Percentiles rank a stretch among this genome's conserved stretches.
Conservation (phyloP, 2,329 filamentous ascomycete genomes). For the Diaporthe sp. region DNA sequence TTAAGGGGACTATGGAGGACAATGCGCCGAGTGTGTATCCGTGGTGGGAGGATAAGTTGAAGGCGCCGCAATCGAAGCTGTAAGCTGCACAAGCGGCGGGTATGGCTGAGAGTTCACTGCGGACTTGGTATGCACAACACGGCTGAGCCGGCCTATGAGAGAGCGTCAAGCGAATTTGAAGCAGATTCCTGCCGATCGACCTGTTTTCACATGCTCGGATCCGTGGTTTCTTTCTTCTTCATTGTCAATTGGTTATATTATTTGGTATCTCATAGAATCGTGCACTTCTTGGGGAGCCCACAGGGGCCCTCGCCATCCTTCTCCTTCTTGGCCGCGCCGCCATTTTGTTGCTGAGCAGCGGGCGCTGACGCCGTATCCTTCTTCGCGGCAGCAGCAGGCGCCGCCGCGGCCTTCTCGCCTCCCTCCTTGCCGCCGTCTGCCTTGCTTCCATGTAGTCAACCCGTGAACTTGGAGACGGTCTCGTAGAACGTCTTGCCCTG, state of each 20-base stretch:
- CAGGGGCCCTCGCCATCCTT: slow-evolving; percentile 74
- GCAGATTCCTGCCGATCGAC: not conserved
- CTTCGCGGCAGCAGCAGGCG: slow-evolving; percentile 41
- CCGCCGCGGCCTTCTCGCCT: slow-evolving; percentile 29
- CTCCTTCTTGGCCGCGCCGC: slow-evolving; percentile 34
- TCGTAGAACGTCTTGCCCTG: slow-evolving; percentile 92
- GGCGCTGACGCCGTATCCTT: slow-evolving; percentile 19
- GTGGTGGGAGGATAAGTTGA: slow-evolving; percentile 73
- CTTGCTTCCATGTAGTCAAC: slow-evolving; percentile 81
- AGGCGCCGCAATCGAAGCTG: slow-evolving; percentile 30
- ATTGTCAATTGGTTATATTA: not conserved
- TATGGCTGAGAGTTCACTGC: not conserved
- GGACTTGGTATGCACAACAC: not conserved
- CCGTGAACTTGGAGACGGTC: slow-evolving; percentile 76
- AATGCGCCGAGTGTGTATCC: slow-evolving; percentile 72
- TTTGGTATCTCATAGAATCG: slow-evolving; percentile 65
- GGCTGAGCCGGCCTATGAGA: too few relatives aligned
- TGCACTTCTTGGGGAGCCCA: slow-evolving; percentile 81
- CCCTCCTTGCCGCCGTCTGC: slow-evolving; percentile 44
- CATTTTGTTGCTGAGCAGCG: slow-evolving; percentile 41
- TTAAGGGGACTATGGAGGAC: slow-evolving; percentile 70
- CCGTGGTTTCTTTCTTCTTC: not conserved
- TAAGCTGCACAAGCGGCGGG: not conserved
- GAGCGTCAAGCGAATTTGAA: not conserved
- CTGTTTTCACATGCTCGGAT: not conserved